phyloP scores from a whole-genome alignment of 345 rosid species.

The Ceriops zippeliana region DNA sequence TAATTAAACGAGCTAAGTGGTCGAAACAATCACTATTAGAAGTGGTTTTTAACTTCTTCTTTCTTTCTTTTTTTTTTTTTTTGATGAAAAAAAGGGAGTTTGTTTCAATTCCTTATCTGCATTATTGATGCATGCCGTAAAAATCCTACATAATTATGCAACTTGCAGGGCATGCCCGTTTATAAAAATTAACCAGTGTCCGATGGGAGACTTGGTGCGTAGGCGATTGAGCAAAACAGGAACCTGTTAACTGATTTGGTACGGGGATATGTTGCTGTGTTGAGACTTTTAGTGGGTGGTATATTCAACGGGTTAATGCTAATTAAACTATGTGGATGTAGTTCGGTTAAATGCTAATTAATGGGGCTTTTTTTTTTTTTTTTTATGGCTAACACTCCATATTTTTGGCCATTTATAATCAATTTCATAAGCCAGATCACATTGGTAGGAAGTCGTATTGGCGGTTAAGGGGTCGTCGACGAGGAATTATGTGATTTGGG shows the following conservation, averaged over 20 bases:
- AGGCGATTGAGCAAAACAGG: constrained; percentile 15
- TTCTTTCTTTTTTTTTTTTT: not conserved
- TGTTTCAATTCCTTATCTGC: not conserved
- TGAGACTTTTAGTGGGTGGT: too few species aligned
- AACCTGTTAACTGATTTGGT: not conserved
- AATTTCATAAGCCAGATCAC: not conserved
- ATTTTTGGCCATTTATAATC: not conserved
- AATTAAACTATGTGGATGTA: too few species aligned
- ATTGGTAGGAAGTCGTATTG: constrained; percentile 14
- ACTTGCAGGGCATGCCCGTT: not conserved
- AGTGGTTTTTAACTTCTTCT: too few species aligned
- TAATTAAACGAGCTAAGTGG: too few species aligned
- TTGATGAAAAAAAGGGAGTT: too few species aligned
- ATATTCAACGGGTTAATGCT: too few species aligned
- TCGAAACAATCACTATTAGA: too few species aligned
- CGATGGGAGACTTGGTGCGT: not conserved
- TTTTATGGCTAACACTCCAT: too few species aligned
- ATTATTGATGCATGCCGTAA: not conserved
- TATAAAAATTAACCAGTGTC: not conserved
- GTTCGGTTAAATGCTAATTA: too few species aligned
- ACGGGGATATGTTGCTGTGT: not conserved
- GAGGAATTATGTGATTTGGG: not conserved
- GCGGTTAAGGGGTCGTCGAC: not conserved
- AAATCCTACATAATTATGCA: not conserved
- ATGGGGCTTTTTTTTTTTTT: too few species aligned